A percentile compares a stretch with the other conserved stretches of the same genome.
Evolutionary conservation across 192 early-diverging fungal genomes (phyloP).

Genomic region (Paraglomus occultum): DNA sequence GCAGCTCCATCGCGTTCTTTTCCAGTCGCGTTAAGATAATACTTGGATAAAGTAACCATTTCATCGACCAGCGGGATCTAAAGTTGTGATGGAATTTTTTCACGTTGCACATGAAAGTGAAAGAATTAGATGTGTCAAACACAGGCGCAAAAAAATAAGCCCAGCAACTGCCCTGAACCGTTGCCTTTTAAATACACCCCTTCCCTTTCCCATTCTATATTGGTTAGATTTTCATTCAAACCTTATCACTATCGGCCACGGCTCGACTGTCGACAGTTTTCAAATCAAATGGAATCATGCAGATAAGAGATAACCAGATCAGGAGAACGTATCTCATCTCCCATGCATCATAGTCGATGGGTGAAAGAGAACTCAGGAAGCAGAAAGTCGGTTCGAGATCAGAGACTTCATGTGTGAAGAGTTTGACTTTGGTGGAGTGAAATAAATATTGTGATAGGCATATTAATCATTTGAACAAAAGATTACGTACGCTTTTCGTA

Average conservation of each 20-base stretch:
- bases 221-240: background rate
- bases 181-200: no score
- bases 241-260: slow-evolving; percentile 32
- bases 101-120: no score
- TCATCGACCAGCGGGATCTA: slow-evolving; percentile 62
- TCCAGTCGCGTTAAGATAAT: slow-evolving; percentile 66
- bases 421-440: slow-evolving; percentile 60
- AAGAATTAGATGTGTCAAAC: slow-evolving; percentile 2
- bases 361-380: slow-evolving; percentile 48
- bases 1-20: slow-evolving; percentile 87
- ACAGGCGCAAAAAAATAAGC: background rate
- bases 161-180: slow-evolving; percentile 6
- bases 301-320: slow-evolving; percentile 93
- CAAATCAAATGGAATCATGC: slow-evolving; percentile 96
- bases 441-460: no score
- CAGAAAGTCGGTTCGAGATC: slow-evolving; percentile 87
- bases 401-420: slow-evolving; percentile 85
- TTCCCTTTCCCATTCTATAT: background rate
- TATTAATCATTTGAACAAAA: no score
- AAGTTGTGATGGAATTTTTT: background rate
- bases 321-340: slow-evolving; percentile 76
- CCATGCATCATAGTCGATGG: slow-evolving; percentile 52
- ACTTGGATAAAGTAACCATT: slow-evolving; percentile 67
- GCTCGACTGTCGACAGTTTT: slow-evolving; percentile 76
- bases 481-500: no score